Base-by-base conservation (phyloP, 1,284 basidiomycete genomes). In the Boletellus deceptivus region DNA sequence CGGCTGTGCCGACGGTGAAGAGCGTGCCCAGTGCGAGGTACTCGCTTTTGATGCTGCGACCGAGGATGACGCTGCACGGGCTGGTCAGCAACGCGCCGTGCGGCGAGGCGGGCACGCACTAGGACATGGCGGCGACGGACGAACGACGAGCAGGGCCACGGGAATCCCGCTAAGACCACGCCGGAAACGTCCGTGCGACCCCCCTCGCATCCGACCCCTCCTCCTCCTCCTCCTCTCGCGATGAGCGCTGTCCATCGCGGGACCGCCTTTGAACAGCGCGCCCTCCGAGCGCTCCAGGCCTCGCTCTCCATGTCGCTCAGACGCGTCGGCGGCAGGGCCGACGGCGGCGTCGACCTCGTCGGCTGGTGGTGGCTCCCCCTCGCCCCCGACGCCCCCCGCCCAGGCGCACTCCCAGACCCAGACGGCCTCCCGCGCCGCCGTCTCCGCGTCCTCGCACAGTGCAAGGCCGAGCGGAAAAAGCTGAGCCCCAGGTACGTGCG, bases 281-380 rank as follows among this genome's bases (percentile, higher is more conserved):
- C 86, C 0, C 75, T 84, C 20, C 63, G 68, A 6, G 64, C 91
- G 4, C 77, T 94, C 3, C 78, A 82, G 40, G 62, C 76, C 0
- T 70, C 82, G 50, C 72, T 95, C 34, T 89, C 87, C 41, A 96
- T 96, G 92, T 76, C 83, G 2, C 76, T 96, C 6, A 74, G 69
- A 40, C 79, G 80, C 43, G 84, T 93, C 16, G 93, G 93, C 1
- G 92, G 93, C 16, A 82, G 77, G 54, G 78, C 82, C 14, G 93
- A 96, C 67, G 89, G 91, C 8, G 93, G 93, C 0, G 74, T 96
- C 41, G 93, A 97, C 69, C 73, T 96, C n/a, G 70, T 86, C 41
- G 93, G 93, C 3, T 95, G 91, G 90, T 96, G 93, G 93, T 90
- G 85, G 82, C 72, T 94, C 3, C 90, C 91, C 13, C 59, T 54